Base-by-base conservation (phyloP, 164 flowering plant genomes). In the Taxillus chinensis region DNA sequence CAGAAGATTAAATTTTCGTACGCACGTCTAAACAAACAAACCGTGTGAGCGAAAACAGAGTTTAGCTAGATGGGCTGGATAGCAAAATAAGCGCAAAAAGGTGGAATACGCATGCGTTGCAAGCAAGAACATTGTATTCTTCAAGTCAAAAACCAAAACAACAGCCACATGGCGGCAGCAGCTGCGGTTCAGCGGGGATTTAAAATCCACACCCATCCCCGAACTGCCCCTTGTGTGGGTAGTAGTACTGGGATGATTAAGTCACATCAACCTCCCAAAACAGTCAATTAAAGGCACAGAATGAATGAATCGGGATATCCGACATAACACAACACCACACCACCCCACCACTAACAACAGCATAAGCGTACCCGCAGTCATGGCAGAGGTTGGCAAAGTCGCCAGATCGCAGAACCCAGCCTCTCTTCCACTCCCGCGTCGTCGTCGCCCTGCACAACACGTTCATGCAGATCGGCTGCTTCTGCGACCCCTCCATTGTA, bases 341-440 rank as follows among this genome's bases (percentile, higher is more conserved):
- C 10, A 51, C 12, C 58, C 49, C 5, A 52, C 17, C 12, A 48
- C 11, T 6, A 42, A 4, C 41, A 7, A 41, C 39, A 14, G 57
- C 14, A 48, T 9, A 40, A 51, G 68, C 14, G 58, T 78, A 85
- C 90, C 90, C 90, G 84, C 90, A 85, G n/a, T 58, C 59, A 74
- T 7, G 64, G 74, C 90, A 85, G 52, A 85, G 87, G 60, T 59
- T 59, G 62, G 86, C 86, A 51, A 67, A 66, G 63, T 75, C 83
- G 66, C 86, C 90, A 40, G 87, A 79, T 83, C 83, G 77, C 68
- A 85, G 62, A 56, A 59, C 72, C 90, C 90, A 85, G 6, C 86
- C 90, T 57, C 66, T 78, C 70, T 78, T 85, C 86, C 84, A 80
- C 39, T 78, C 82, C 17, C 38, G 64, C 51, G 87, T 58, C 12